These are phyloP conservation scores for Quercus agrifolia DNA, from an alignment of 306 rosid species.

Conservation along the genomic window DNA sequence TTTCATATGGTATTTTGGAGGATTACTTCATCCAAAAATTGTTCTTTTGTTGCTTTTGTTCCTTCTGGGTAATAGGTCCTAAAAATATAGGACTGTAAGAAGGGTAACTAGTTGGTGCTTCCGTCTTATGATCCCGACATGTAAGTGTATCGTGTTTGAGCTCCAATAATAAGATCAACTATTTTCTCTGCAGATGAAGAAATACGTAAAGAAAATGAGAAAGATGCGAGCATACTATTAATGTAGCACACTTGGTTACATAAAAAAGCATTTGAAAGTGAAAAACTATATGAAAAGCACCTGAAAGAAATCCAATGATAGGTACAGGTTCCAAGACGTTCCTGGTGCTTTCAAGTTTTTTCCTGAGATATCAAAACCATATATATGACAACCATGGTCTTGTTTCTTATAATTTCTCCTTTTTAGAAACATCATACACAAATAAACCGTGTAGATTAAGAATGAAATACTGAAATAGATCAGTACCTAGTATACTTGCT, in stretches of 20 bases:
- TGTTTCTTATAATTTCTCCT: slow-evolving; percentile 3
- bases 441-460: neutral
- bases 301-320: slow-evolving; percentile 74
- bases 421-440: neutral
- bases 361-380: slow-evolving; percentile 38
- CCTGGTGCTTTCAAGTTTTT: slow-evolving; percentile 64
- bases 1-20: neutral
- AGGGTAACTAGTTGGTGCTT: slow-evolving; percentile 12
- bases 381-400: neutral
- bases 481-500: slow-evolving; percentile 73
- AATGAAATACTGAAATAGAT: neutral
- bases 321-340: slow-evolving; percentile 73
- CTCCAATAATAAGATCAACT: slow-evolving; percentile 81
- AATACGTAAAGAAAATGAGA: neutral
- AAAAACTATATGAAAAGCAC: slow-evolving; percentile 32
- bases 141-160: slow-evolving; percentile 87
- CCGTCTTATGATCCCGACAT: slow-evolving; percentile 73
- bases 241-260: neutral
- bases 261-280: slow-evolving; percentile 8
- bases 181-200: slow-evolving; percentile 58
- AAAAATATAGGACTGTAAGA: slow-evolving; percentile 6
- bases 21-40: neutral
- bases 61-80: neutral
- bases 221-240: neutral
- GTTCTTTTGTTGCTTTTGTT: neutral